Percentiles rank a stretch among this genome's conserved stretches.
phyloP scores from a whole-genome alignment of 2,329 filamentous ascomycete species.

The Talaromyces funiculosus region DNA sequence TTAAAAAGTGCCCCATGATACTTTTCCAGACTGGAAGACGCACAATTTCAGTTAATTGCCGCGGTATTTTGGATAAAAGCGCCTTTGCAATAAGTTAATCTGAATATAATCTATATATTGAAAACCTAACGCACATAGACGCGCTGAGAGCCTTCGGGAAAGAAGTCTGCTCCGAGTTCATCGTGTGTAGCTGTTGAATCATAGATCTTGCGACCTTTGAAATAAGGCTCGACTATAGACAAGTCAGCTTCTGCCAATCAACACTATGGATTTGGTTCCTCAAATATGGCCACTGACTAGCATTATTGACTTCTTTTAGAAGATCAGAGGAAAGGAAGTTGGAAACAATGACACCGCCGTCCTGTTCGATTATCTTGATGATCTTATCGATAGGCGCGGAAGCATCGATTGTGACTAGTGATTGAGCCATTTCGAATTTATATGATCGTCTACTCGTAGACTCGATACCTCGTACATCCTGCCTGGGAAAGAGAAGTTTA shows the following conservation, averaged over 20 bases:
- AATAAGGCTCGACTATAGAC: not conserved
- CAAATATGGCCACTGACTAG: not conserved
- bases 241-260: not conserved
- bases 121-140: not conserved
- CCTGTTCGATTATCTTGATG: not conserved
- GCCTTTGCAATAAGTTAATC: not conserved
- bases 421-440: not conserved
- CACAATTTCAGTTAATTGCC: not conserved
- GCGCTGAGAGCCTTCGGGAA: not conserved
- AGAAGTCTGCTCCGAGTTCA: not conserved
- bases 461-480: not conserved
- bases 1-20: not conserved
- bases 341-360: not conserved
- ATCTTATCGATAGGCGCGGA: not conserved
- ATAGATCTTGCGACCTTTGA: not conserved
- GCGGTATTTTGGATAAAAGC: not conserved
- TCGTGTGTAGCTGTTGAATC: not conserved
- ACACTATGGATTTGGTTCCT: not conserved
- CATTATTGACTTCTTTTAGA: not conserved
- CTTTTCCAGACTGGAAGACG: not conserved
- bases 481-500: not conserved
- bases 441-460: not conserved
- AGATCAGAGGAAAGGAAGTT: not conserved
- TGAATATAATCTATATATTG: too few relatives aligned
- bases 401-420: not conserved